phyloP scores from a whole-genome alignment of 1,139 yeast genomes.

The Lodderomyces parapsilosis region DNA sequence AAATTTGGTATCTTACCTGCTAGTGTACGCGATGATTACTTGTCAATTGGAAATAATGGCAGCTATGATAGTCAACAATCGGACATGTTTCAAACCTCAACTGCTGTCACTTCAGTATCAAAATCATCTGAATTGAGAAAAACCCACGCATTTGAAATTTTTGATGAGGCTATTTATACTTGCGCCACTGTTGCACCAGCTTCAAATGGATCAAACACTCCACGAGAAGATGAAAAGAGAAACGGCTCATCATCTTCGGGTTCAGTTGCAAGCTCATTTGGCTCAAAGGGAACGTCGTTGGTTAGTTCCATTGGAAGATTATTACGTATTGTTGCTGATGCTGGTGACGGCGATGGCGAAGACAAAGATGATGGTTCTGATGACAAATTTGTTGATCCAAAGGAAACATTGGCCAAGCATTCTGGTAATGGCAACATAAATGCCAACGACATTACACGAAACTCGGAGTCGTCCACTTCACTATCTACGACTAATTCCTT shows the following conservation, averaged over 20 bases:
- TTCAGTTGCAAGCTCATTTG: constrained; percentile 1
- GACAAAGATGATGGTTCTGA: constrained; percentile 4
- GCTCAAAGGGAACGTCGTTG: constrained; percentile 22
- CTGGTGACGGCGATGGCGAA: constrained; percentile 17
- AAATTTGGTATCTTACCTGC: constrained; percentile 46
- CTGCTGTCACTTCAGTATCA: constrained; percentile 10
- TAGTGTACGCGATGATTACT: constrained; percentile 27
- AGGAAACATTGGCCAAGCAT: constrained; percentile 11
- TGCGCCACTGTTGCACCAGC: constrained; percentile 27
- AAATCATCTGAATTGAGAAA: constrained; percentile 39
- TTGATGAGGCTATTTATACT: constrained; percentile 75
- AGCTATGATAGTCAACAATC: constrained; percentile 3
- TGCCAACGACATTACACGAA: constrained; percentile 13
- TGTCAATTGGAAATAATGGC: constrained; percentile 18
- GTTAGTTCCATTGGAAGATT: constrained; percentile 40
- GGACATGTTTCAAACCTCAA: constrained; percentile 10
- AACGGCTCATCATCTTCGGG: neutral
- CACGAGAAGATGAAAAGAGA: neutral
- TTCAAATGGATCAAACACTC: constrained; percentile 1
- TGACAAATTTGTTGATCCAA: constrained; percentile 13
- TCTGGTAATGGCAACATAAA: constrained; percentile 3
- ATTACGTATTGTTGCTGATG: constrained; percentile 36
- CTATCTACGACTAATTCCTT: constrained; percentile 34
- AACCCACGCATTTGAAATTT: constrained; percentile 68
- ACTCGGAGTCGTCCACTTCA: constrained; percentile 41